phyloP scores from a whole-genome alignment of 768 basidiomycete genomes.

The Pleurotus sapidus region DNA sequence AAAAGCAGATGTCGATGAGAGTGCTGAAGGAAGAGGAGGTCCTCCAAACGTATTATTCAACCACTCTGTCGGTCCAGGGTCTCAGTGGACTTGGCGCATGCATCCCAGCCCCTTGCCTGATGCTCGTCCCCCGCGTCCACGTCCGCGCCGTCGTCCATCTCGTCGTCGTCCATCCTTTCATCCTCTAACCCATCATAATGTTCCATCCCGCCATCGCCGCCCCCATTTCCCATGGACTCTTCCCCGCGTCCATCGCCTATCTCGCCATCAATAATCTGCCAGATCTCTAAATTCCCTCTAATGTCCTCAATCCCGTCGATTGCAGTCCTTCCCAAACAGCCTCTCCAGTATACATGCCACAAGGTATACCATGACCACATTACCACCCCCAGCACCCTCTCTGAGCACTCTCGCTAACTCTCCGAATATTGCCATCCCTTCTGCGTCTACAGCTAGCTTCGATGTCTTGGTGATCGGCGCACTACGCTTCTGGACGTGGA shows the following conservation, averaged over 20 bases:
- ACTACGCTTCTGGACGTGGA: slow-evolving; percentile 77
- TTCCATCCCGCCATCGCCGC: background rate
- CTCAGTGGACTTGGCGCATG: slow-evolving; percentile 14
- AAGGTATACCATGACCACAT: slow-evolving; percentile 76
- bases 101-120: slow-evolving; percentile 8
- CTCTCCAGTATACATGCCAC: slow-evolving; percentile 86
- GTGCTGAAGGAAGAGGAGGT: background rate
- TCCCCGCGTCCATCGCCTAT: slow-evolving; percentile 16
- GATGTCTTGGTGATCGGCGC: slow-evolving; percentile 72
- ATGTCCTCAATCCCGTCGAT: slow-evolving; percentile 74
- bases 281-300: slow-evolving; percentile 49
- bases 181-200: slow-evolving; percentile 21
- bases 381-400: slow-evolving; percentile 66
- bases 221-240: no score
- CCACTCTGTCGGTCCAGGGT: slow-evolving; percentile 18
- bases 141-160: slow-evolving; percentile 17
- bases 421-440: slow-evolving; percentile 67
- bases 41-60: slow-evolving; percentile 4
- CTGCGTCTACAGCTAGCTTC: slow-evolving; percentile 54
- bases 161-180: slow-evolving; percentile 12
- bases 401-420: slow-evolving; percentile 61
- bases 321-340: slow-evolving; percentile 79
- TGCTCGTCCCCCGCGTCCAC: slow-evolving; percentile 21
- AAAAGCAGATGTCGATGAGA: background rate
- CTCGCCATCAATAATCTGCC: slow-evolving; percentile 70